A percentile compares a stretch with the other conserved stretches of the same genome.
Evolutionary conservation across 805 yeast species (phyloP).

Genomic region (Grigorovia humatica): DNA sequence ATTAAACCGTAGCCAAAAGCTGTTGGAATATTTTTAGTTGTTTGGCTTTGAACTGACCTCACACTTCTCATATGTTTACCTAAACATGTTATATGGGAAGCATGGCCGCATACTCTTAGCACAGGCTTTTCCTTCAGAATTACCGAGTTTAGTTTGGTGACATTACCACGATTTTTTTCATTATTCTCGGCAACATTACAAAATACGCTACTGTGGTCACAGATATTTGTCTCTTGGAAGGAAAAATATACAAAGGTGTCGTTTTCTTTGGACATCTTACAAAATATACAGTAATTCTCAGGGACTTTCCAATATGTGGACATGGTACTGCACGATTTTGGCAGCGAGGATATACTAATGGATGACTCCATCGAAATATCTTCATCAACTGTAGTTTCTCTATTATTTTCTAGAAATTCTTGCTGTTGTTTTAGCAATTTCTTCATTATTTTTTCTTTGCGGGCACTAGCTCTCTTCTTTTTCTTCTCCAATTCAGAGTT

Average conservation of each 20-base stretch:
- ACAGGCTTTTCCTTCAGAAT: constrained; percentile 9
- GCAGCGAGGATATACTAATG: background rate
- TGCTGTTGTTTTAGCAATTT: constrained; percentile 73
- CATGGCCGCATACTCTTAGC: constrained; percentile 74
- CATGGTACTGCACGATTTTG: background rate
- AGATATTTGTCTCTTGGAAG: constrained; percentile 21
- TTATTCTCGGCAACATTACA: constrained; percentile 17
- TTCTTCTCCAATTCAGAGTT: constrained; percentile 44
- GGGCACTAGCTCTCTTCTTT: constrained; percentile 57
- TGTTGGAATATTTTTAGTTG: constrained; percentile 76
- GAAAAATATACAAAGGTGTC: constrained; percentile 24
- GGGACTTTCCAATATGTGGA: constrained; percentile 12
- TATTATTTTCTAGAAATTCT: constrained; percentile 52
- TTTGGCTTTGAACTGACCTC: constrained; percentile 50
- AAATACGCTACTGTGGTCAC: constrained; percentile 9
- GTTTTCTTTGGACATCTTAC: constrained; percentile 24
- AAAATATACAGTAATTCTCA: constrained; percentile 25
- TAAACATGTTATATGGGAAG: constrained; percentile 79
- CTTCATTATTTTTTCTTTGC: constrained; percentile 63
- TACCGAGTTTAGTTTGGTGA: background rate
- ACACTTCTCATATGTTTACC: constrained; percentile 50
- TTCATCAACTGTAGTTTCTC: constrained; percentile 18
- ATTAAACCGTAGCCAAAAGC: constrained; percentile 61
- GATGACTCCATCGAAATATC: constrained; percentile 7
- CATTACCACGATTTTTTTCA: background rate